A percentile compares a stretch with the other conserved stretches of the same genome.
Evolutionary conservation across 108 stramenopile genomes (phyloP).

Genomic region (Fragilaria crotonensis): DNA sequence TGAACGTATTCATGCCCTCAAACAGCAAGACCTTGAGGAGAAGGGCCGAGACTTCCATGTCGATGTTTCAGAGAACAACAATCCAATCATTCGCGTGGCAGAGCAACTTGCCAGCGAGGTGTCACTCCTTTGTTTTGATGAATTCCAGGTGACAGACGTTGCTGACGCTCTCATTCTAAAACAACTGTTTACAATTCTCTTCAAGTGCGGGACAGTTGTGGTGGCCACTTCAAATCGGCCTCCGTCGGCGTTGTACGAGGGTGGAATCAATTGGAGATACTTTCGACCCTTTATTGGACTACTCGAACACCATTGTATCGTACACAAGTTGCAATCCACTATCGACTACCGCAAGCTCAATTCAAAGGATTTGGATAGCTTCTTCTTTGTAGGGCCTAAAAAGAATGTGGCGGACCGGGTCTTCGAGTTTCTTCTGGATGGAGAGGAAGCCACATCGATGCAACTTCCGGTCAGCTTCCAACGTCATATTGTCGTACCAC

Average conservation of each 20-base stretch:
- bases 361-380: neutral
- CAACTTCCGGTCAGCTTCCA: conserved; percentile 35
- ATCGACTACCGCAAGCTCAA: conserved; percentile 44
- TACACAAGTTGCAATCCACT: conserved; percentile 51
- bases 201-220: conserved; percentile 63
- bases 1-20: conserved; percentile 62
- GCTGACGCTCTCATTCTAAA: conserved; percentile 91
- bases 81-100: conserved; percentile 68
- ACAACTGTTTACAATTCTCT: conserved; percentile 68
- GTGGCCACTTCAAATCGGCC: conserved; percentile 96
- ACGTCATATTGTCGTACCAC: conserved; percentile 31
- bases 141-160: conserved; percentile 98
- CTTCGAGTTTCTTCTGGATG: conserved; percentile 1
- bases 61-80: conserved; percentile 40
- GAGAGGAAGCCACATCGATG: conserved; percentile 7
- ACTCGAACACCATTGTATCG: conserved; percentile 71
- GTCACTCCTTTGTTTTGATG: conserved; percentile 94
- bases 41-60: conserved; percentile 59
- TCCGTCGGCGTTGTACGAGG: conserved; percentile 89
- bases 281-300: conserved; percentile 92
- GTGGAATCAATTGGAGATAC: conserved; percentile 90
- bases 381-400: neutral
- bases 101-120: conserved; percentile 44
- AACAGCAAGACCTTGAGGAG: conserved; percentile 46
- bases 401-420: neutral